These are phyloP conservation scores for Dipteronia dyeriana DNA, from an alignment of 345 rosid species.

Conservation along the genomic window DNA sequence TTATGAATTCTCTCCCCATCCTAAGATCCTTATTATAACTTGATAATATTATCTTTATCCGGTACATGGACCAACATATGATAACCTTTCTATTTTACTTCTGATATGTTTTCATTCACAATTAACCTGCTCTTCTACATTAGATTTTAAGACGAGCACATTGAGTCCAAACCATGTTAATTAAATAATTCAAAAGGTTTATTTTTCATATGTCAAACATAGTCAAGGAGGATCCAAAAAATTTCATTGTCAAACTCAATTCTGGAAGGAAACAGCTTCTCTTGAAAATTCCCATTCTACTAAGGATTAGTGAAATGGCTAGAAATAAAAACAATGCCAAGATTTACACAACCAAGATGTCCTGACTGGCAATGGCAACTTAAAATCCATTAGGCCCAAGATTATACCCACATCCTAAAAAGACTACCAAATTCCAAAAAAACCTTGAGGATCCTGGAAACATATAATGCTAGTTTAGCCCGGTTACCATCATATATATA, in stretches of 20 bases:
- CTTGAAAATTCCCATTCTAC: not conserved
- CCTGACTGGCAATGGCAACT: not conserved
- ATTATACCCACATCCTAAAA: not conserved
- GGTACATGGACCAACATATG: not conserved
- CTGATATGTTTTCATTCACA: not conserved
- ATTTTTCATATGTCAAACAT: not conserved
- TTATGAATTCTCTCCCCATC: not conserved
- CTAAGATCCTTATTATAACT: not conserved
- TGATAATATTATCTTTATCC: not conserved
- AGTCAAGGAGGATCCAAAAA: not conserved
- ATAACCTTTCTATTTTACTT: not conserved
- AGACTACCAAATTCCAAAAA: not conserved
- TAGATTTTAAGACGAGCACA: constrained; percentile 2
- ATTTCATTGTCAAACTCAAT: not conserved
- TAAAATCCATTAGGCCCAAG: not conserved
- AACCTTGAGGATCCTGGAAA: not conserved
- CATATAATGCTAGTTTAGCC: not conserved
- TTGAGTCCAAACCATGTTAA: not conserved
- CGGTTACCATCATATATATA: not conserved
- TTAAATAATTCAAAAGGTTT: not conserved
- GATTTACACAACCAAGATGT: not conserved
- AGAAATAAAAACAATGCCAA: not conserved
- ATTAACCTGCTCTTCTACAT: not conserved
- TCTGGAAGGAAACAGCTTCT: not conserved
- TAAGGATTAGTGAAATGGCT: not conserved